Evolutionary conservation across 192 early-diverging fungal genomes (phyloP).

Genomic region (Coemansia biformis): DNA sequence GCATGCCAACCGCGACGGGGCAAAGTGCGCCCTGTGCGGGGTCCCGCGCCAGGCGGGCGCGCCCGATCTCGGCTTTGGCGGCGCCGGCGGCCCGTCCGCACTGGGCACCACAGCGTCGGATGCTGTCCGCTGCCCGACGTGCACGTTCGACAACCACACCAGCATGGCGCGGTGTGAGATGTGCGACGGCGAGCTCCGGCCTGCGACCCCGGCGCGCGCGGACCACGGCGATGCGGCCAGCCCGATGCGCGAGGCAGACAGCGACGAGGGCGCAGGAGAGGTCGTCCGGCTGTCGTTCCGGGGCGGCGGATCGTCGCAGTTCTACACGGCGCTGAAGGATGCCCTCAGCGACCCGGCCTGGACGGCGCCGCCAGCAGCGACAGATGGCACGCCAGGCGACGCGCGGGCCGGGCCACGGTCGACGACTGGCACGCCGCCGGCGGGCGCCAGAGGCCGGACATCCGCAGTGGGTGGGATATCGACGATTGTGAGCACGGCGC

Average conservation of each 20-base stretch:
- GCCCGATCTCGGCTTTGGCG: slow-evolving; percentile 1
- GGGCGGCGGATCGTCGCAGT: slow-evolving; percentile 58
- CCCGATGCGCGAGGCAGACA: no score
- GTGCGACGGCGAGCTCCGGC: slow-evolving; percentile 64
- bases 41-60: slow-evolving; percentile 21
- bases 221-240: no score
- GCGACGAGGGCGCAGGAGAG: slow-evolving; percentile 11
- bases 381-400: neutral
- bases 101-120: no score
- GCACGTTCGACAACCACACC: slow-evolving; percentile 86
- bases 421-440: neutral
- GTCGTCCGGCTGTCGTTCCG: slow-evolving; percentile 76
- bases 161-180: slow-evolving; percentile 79
- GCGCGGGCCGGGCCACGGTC: neutral
- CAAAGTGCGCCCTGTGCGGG: slow-evolving; percentile 43
- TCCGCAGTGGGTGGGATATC: slow-evolving; percentile 48
- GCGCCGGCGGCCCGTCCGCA: no score
- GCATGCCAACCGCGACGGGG: slow-evolving; percentile 25
- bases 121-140: slow-evolving; percentile 58
- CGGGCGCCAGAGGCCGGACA: no score
- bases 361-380: slow-evolving; percentile 29
- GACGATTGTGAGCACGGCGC: slow-evolving; percentile 52
- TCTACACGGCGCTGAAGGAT: slow-evolving; percentile 58
- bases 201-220: neutral
- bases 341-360: slow-evolving; percentile 59